A percentile compares a stretch with the other conserved stretches of the same genome.
Conservation (phyloP, 208 protist genomes). For the Trypanosoma brucei region DNA sequence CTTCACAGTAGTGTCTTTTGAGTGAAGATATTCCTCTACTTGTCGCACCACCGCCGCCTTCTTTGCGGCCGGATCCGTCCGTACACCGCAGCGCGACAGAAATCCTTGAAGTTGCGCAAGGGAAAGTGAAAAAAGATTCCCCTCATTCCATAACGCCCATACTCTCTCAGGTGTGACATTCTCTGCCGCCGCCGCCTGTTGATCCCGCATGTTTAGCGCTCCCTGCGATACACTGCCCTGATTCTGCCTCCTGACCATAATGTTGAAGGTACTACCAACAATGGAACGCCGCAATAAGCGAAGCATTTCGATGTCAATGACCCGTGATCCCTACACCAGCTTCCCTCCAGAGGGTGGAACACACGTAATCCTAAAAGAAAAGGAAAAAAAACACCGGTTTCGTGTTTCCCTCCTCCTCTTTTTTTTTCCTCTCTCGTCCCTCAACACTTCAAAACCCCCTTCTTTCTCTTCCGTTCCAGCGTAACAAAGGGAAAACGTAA, state of each 20-base stretch:
- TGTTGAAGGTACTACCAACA: conserved; percentile 2
- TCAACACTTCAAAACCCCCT: too few species aligned
- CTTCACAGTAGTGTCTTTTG: conserved; percentile 28
- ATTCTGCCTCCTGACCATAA: conserved; percentile 2
- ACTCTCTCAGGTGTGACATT: conserved; percentile 58
- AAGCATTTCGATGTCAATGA: conserved; percentile 11
- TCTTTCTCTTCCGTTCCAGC: too few species aligned
- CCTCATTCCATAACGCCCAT: conserved; percentile 88
- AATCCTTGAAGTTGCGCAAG: conserved; percentile 75
- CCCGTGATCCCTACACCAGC: not conserved
- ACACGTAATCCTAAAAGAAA: too few species aligned
- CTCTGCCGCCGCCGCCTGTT: conserved; percentile 1
- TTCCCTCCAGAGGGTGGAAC: not conserved
- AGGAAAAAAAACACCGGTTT: too few species aligned
- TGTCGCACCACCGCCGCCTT: conserved; percentile 82
- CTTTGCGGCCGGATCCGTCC: conserved; percentile 30
- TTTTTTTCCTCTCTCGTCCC: too few species aligned
- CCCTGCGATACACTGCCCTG: conserved; percentile 7
- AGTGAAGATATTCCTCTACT: conserved; percentile 81
- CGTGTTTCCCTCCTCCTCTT: too few species aligned
- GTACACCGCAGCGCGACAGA: conserved; percentile 32
- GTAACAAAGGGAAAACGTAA: too few species aligned
- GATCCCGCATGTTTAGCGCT: conserved; percentile 7
- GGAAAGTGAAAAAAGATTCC: conserved; percentile 88
- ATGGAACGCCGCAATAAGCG: conserved; percentile 15